Evolutionary conservation across 2,329 filamentous ascomycete genomes (phyloP), one percentile per base, ranked within the genome.

Genomic region (Penicillium sp.): DNA sequence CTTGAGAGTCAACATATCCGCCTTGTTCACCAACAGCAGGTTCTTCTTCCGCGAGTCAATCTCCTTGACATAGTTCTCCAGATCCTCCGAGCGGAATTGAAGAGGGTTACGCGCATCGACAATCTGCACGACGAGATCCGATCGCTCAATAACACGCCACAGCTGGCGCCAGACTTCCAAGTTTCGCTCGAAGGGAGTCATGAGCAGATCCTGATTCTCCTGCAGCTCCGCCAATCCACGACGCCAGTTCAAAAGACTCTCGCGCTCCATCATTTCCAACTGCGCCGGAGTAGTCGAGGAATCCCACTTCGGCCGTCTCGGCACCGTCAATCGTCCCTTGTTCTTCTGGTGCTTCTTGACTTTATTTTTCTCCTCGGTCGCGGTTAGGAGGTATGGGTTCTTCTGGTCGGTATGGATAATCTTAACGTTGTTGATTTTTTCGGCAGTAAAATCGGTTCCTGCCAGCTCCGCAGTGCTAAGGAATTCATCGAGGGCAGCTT

Each of bases 371-470:
- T 99, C 92, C 70, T 99, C 92, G 24, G 85, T 82, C 0, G 88
- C 85, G 0, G 90, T 92, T 16, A 99, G 79, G 5, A 99, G 79
- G 64, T 92, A 99, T 0, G 94, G 94, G 72, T 99, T 99, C 76
- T 88, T 90, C 76, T 96, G 92, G 71, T 96, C 91, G 61, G 87
- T 87, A 71, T 99, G 94, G 63, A 99, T 96, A 69, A 99, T 96
- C 79, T 96, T 96, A 74, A 97, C 89, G 69, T 95, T 97, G 76
- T 92, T 97, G 84, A 95, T 89, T 81, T 97, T 97, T 79, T 97
- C 92, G 25, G 94, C 95, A 1, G 92, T 97, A 74, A 99, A 99
- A 71, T 99, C 94, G 61, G 94, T 99, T 60, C 91, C 92, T n/a
- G 94, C 94, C 63, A 99, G 79, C 76, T 97, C 92, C 57, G 94